These are phyloP conservation scores for Aspergillus ellipticus DNA, from an alignment of 495 filamentous ascomycete species.

Conservation along the genomic window DNA sequence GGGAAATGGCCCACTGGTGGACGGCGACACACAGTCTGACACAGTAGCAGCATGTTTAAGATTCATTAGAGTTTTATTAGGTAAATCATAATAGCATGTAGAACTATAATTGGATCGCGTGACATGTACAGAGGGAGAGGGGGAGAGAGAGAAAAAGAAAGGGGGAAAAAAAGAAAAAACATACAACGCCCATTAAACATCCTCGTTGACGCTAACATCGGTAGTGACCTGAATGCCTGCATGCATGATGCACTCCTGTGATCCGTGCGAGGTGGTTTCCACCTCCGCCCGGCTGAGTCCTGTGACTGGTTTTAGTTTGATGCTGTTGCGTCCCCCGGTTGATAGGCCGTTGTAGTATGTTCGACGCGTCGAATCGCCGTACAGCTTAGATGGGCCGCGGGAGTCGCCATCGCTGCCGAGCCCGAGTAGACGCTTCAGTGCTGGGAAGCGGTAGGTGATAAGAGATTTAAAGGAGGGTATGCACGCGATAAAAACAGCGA, in stretches of 20 bases:
- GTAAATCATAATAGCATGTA: too few species aligned
- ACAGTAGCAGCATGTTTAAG: too few species aligned
- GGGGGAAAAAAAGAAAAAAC: background rate
- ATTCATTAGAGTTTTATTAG: too few species aligned
- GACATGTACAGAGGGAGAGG: too few species aligned
- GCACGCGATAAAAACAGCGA: background rate
- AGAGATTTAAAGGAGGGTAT: conserved; percentile 1
- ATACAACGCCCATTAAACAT: background rate
- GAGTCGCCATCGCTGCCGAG: conserved; percentile 1
- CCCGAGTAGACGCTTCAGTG: background rate
- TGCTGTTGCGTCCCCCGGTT: background rate
- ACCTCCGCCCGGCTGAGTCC: background rate
- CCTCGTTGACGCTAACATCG: conserved; percentile 4
- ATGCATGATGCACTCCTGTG: background rate
- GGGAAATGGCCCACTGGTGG: background rate
- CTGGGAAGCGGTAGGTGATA: conserved; percentile 1
- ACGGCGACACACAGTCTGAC: too few species aligned
- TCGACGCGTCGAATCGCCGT: background rate
- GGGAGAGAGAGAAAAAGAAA: too few species aligned
- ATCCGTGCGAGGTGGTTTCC: background rate
- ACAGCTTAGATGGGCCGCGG: background rate
- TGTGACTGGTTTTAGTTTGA: background rate
- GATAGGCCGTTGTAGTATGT: background rate
- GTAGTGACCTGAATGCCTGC: background rate
- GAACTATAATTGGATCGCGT: too few species aligned